A percentile compares a stretch with the other conserved stretches of the same genome.
These are phyloP conservation scores for Pseudohalonectria lignicola DNA, from an alignment of 2,329 filamentous ascomycete species.

Conservation along the genomic window DNA sequence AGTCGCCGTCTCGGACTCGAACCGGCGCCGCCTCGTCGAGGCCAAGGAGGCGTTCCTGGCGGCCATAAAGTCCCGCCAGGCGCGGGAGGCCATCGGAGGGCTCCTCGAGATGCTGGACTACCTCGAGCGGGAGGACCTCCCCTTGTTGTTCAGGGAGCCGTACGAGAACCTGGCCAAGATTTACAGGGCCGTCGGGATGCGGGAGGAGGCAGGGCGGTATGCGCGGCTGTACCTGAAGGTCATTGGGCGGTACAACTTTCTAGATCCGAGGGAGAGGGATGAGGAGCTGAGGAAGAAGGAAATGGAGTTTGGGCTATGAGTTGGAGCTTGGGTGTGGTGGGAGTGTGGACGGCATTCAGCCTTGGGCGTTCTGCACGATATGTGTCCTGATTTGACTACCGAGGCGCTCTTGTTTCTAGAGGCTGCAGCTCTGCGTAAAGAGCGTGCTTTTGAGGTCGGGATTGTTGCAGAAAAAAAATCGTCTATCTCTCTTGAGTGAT, in stretches of 20 bases:
- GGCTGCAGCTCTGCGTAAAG: too few species aligned
- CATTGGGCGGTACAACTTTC: background rate
- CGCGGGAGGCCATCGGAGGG: background rate
- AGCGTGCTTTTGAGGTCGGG: too few species aligned
- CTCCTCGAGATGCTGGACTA: background rate
- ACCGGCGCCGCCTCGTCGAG: background rate
- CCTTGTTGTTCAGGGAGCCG: background rate
- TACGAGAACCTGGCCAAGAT: constrained; percentile 3
- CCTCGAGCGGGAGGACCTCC: background rate
- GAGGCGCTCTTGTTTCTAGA: too few species aligned
- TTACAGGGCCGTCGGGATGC: background rate
- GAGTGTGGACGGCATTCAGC: too few species aligned
- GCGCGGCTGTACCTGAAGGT: background rate
- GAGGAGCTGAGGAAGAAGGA: background rate
- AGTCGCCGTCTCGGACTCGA: background rate
- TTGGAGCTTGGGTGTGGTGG: too few species aligned
- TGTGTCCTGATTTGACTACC: too few species aligned
- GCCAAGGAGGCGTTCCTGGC: background rate
- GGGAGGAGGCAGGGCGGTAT: background rate
- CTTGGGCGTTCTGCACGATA: too few species aligned
- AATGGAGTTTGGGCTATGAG: background rate
- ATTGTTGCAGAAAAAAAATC: too few species aligned
- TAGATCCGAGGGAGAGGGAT: background rate
- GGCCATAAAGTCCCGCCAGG: background rate
- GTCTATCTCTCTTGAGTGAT: too few species aligned